phyloP scores from a whole-genome alignment of 148 eudicot genomes.

The Beta vulgaris region DNA sequence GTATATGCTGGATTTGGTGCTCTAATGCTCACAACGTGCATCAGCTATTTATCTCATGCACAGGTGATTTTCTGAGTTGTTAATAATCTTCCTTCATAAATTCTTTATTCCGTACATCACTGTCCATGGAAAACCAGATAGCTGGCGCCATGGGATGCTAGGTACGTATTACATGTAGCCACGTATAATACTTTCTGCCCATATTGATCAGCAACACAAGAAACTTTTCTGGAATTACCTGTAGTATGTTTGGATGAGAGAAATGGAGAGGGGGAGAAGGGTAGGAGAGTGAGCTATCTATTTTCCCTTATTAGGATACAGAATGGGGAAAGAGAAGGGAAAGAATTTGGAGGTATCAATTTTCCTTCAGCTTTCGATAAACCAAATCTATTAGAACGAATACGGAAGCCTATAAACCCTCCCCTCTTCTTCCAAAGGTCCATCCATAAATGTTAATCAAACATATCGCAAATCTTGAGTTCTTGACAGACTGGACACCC shows the following conservation, averaged over 20 bases:
- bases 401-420: too few species aligned
- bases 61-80: slow-evolving; percentile 54
- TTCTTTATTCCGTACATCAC: not conserved
- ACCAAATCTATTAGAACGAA: too few species aligned
- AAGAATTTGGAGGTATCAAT: too few species aligned
- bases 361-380: too few species aligned
- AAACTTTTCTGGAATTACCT: not conserved
- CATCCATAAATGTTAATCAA: too few species aligned
- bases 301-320: too few species aligned
- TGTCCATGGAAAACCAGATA: not conserved
- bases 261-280: not conserved
- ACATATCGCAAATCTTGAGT: too few species aligned
- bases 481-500: too few species aligned
- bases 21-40: slow-evolving; percentile 93
- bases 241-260: not conserved
- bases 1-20: slow-evolving; percentile 97
- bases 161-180: not conserved
- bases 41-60: slow-evolving; percentile 86
- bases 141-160: slow-evolving; percentile 1
- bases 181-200: not conserved
- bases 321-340: too few species aligned
- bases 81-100: not conserved
- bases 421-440: too few species aligned
- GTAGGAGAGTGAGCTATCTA: too few species aligned
- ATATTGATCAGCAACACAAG: not conserved